Evolutionary conservation across 108 stramenopile species (phyloP).

Genomic region (Discostella pseudostelligera): DNA sequence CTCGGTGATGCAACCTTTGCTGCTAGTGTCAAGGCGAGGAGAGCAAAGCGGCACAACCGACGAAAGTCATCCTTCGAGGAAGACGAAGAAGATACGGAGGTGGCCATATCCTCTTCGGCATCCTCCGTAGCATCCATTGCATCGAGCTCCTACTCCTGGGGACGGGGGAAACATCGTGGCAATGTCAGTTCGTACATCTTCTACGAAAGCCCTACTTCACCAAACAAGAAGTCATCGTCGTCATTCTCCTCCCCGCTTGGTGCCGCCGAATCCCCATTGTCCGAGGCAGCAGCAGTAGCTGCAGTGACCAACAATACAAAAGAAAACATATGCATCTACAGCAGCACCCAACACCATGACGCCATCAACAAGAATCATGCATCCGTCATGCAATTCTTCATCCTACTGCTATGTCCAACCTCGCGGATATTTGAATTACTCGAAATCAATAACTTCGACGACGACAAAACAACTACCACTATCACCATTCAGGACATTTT

Average conservation of each 20-base stretch:
- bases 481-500: conserved; percentile 27
- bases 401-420: conserved; percentile 33
- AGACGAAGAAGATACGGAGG: too few species aligned
- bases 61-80: too few species aligned
- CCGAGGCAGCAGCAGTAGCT: too few species aligned
- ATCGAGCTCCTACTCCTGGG: not conserved
- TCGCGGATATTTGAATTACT: conserved; percentile 44
- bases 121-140: not conserved
- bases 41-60: too few species aligned
- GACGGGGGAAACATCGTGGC: not conserved
- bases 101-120: not conserved
- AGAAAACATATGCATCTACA: not conserved
- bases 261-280: not conserved
- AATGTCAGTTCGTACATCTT: conserved; percentile 2
- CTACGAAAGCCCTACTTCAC: conserved; percentile 3
- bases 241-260: not conserved
- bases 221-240: not conserved
- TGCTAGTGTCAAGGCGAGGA: too few species aligned
- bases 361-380: not conserved
- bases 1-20: not conserved
- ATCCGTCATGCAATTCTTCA: conserved; percentile 31
- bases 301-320: not conserved
- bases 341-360: not conserved
- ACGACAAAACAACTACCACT: not conserved
- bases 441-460: conserved; percentile 22